A percentile compares a stretch with the other conserved stretches of the same genome.
Evolutionary conservation across 306 rosid species (phyloP).

Genomic region (Nissolia schottii): DNA sequence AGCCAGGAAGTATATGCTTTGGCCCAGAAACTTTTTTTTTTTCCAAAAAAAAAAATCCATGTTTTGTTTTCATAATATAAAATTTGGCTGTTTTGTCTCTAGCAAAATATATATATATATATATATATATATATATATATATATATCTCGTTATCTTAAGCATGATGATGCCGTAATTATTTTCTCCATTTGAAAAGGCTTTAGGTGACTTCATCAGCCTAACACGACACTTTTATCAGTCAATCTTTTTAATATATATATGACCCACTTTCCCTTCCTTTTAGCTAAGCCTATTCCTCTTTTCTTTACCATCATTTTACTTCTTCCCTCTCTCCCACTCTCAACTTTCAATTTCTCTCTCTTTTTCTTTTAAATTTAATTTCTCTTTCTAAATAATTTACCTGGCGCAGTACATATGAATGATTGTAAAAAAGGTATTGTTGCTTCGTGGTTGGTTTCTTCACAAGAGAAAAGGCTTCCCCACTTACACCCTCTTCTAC

Average conservation of each 20-base stretch:
- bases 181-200: conserved; percentile 39
- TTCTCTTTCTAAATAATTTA: conserved; percentile 28
- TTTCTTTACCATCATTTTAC: conserved; percentile 35
- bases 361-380: neutral
- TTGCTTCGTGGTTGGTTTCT: conserved; percentile 70
- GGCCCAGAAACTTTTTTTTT: neutral
- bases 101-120: neutral
- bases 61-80: neutral
- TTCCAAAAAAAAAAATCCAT: neutral
- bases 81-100: conserved; percentile 18
- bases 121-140: neutral
- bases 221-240: conserved; percentile 10
- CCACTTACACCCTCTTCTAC: conserved; percentile 37
- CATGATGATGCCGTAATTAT: conserved; percentile 53
- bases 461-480: conserved; percentile 39
- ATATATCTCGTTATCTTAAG: conserved; percentile 22
- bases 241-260: conserved; percentile 27
- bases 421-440: conserved; percentile 64
- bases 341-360: conserved; percentile 13
- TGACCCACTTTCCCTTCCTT: conserved; percentile 13
- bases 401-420: too few species aligned
- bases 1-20: neutral
- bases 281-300: neutral
- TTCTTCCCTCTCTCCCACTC: conserved; percentile 35
- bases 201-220: conserved; percentile 44